Percentiles rank a stretch among this genome's conserved stretches.
phyloP scores from a whole-genome alignment of 2,329 filamentous ascomycete species.

The Gaeumannomyces tritici region DNA sequence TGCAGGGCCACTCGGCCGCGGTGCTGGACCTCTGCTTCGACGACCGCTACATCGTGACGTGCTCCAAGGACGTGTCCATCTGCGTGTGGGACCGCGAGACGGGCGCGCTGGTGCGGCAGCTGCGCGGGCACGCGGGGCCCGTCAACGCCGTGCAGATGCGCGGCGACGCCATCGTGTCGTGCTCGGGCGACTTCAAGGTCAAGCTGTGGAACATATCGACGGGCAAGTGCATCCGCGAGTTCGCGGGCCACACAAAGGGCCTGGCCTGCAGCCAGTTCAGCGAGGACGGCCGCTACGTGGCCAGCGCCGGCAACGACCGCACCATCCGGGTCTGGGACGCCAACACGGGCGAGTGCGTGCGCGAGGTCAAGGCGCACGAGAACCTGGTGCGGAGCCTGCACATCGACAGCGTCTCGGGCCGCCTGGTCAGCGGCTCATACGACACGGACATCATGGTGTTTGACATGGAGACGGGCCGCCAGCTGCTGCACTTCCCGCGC shows the following conservation, averaged over 20 bases:
- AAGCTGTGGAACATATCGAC: constrained; percentile 94
- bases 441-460: constrained; percentile 94
- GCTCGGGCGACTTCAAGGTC: constrained; percentile 85
- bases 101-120: constrained; percentile 63
- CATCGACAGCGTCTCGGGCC: constrained; percentile 76
- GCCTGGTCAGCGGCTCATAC: constrained; percentile 86
- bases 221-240: constrained; percentile 82
- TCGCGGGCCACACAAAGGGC: constrained; percentile 81
- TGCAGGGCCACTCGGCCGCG: constrained; percentile 72
- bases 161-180: constrained; percentile 85
- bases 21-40: constrained; percentile 94
- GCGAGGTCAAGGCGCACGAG: constrained; percentile 72
- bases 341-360: constrained; percentile 74
- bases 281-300: constrained; percentile 86
- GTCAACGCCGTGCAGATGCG: constrained; percentile 96
- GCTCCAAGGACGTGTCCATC: constrained; percentile 90
- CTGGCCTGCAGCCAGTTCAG: constrained; percentile 94
- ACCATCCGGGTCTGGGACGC: constrained; percentile 95
- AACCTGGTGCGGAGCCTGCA: constrained; percentile 84
- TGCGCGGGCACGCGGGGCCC: constrained; percentile 79
- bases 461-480: constrained; percentile 69
- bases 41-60: constrained; percentile 85
- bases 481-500: constrained; percentile 77
- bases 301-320: constrained; percentile 91
- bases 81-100: constrained; percentile 88